Percentiles rank a stretch among this genome's conserved stretches.
phyloP scores from a whole-genome alignment of 2,329 filamentous ascomycete genomes.

The Microsporum canis region DNA sequence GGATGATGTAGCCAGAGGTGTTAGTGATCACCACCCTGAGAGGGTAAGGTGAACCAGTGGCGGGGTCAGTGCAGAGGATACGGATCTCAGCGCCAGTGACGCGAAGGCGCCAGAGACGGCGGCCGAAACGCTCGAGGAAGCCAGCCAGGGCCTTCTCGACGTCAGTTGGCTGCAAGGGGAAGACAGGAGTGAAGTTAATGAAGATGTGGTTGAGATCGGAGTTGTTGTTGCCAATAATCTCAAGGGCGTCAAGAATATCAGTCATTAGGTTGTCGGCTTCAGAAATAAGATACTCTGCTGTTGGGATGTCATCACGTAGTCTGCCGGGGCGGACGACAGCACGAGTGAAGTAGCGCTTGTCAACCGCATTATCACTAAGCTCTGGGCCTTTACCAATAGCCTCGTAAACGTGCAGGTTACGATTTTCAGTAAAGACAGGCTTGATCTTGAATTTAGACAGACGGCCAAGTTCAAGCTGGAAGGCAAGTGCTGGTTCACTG shows the following conservation, averaged over 20 bases:
- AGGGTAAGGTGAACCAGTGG: conserved; percentile 74
- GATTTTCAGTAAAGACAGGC: conserved; percentile 97
- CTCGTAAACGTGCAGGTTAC: conserved; percentile 98
- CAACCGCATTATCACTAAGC: conserved; percentile 52
- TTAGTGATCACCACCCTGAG: conserved; percentile 95
- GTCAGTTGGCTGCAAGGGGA: conserved; percentile 79
- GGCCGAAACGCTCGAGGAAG: conserved; percentile 92
- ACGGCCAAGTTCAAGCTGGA: conserved; percentile 93
- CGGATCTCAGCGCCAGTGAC: conserved; percentile 96
- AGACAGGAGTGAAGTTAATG: conserved; percentile 97
- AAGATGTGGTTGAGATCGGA: conserved; percentile 99
- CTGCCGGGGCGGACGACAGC: conserved; percentile 89
- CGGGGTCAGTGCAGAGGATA: conserved; percentile 88
- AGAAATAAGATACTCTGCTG: conserved; percentile 95
- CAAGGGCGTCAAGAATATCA: conserved; percentile 91
- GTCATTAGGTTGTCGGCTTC: conserved; percentile 95
- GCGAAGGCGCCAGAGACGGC: conserved; percentile 88
- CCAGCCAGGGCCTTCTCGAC: conserved; percentile 87
- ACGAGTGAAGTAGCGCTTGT: conserved; percentile 94
- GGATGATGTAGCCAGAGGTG: conserved; percentile 93
- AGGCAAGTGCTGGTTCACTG: conserved; percentile 88
- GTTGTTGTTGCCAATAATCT: conserved; percentile 98
- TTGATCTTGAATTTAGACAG: conserved; percentile 96
- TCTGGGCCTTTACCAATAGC: conserved; percentile 88
- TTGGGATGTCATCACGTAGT: conserved; percentile 92